A percentile compares a stretch with the other conserved stretches of the same genome.
Conservation (phyloP, 306 rosid species). For the peach (Prunus persica) region Prunus_persica_NCBIv2 NC_034010.1:21480001-21480500, state of each 20-base stretch:
- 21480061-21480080: too few species aligned
- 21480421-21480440: conserved; percentile 8
- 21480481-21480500: not conserved
- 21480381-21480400: conserved; percentile 6
- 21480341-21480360: not conserved
- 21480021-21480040: not conserved
- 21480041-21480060: not conserved
- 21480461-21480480: not conserved
- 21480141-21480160: not conserved
- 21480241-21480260: not conserved
- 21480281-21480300: conserved; percentile 42
- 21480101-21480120: not conserved
- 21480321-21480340: not conserved
- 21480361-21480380: not conserved
- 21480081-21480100: not conserved
- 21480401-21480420: not conserved
- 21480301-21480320: conserved; percentile 20
- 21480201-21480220: conserved; percentile 1
- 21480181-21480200: not conserved
- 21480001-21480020: not conserved
- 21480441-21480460: conserved; percentile 23
- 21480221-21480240: not conserved
- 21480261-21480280: not conserved
- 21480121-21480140: not conserved
- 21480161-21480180: not conserved